phyloP scores from a whole-genome alignment of 306 rosid species.

The Astragalus membranaceus region DNA sequence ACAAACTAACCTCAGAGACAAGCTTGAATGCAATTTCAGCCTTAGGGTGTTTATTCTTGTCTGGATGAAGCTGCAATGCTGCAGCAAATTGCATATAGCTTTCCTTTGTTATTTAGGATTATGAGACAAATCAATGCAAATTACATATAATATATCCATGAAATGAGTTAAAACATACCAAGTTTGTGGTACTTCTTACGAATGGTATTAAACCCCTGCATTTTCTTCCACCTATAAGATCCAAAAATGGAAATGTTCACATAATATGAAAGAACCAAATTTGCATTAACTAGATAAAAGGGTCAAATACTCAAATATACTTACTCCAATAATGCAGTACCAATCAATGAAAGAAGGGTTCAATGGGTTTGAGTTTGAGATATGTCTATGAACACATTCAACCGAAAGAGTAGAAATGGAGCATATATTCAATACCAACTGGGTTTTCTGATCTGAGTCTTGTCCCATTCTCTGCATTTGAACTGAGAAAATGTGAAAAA shows the following conservation, averaged over 20 bases:
- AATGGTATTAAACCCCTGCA: slow-evolving; percentile 43
- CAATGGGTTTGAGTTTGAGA: not conserved
- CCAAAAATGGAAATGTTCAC: not conserved
- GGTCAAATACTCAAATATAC: slow-evolving; percentile 8
- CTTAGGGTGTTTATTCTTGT: slow-evolving; percentile 80
- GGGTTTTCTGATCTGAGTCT: slow-evolving; percentile 56
- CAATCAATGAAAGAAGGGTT: slow-evolving; percentile 59
- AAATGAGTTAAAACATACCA: slow-evolving; percentile 41
- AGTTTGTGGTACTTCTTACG: slow-evolving; percentile 74
- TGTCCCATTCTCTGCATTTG: slow-evolving; percentile 40
- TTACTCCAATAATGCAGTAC: slow-evolving; percentile 82
- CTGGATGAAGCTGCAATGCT: slow-evolving; percentile 96
- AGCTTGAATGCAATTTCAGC: slow-evolving; percentile 90
- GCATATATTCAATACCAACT: slow-evolving; percentile 65
- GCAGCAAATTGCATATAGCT: slow-evolving; percentile 2
- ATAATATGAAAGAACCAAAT: slow-evolving; percentile 1
- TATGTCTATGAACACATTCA: slow-evolving; percentile 51
- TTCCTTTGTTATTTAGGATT: not conserved
- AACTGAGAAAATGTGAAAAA: slow-evolving; percentile 16
- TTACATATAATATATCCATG: not conserved
- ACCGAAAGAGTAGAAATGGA: slow-evolving; percentile 48
- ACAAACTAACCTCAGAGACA: slow-evolving; percentile 71
- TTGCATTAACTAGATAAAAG: not conserved
- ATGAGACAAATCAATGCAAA: not conserved
- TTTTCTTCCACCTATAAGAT: slow-evolving; percentile 67